Evolutionary conservation across 1,284 basidiomycete genomes (phyloP), one percentile per base, ranked within the genome.

Genomic region (Tilletiopsis washingtonensis): DNA sequence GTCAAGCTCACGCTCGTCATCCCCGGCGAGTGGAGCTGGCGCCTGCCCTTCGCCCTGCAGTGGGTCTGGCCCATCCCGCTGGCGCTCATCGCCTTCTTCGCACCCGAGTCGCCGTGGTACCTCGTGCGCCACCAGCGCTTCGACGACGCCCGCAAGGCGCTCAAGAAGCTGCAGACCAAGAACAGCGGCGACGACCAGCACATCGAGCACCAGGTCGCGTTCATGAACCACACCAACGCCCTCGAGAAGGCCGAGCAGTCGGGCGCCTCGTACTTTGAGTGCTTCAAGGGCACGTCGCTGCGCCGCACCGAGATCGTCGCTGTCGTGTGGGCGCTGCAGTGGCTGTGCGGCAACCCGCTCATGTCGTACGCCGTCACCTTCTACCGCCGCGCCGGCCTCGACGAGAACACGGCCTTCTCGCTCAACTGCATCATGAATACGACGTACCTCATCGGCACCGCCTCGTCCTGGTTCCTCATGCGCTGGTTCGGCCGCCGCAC

Each of bases 381-480:
- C 62, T 72, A 76, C 56, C 56, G 71, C 20, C 74, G 77, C 54
- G 77, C 77, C 9, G 77, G 77, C 37, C 61, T 79, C 4, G 54
- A 60, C 11, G 59, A 62, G 25, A 60, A 58, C 9, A 62, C 68
- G 50, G 64, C 76, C 17, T 77, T 75, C 64, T 69, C 73, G 50
- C 69, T 77, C 25, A 62, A 70, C 27, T n/a, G n/a, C n/a, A n/a
- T n/a, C n/a, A 48, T 45, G 23, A 44, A 45, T 23, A 41, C 44
- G 6, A 43, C 39, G 36, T 49, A 37, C 23, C 27, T 51, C 11
- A 27, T 49, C 25, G 51, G 51, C n/a, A 53, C 49, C 14, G 11
- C 51, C 15, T 11, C 32, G 3, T 37, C 47, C 14, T 47, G 38
- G 40, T 5, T 25, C 20, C 25, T 37, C 3, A 26, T 51, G 17